phyloP scores from a whole-genome alignment of 1,284 basidiomycete species.

The Peniophora sp. region DNA sequence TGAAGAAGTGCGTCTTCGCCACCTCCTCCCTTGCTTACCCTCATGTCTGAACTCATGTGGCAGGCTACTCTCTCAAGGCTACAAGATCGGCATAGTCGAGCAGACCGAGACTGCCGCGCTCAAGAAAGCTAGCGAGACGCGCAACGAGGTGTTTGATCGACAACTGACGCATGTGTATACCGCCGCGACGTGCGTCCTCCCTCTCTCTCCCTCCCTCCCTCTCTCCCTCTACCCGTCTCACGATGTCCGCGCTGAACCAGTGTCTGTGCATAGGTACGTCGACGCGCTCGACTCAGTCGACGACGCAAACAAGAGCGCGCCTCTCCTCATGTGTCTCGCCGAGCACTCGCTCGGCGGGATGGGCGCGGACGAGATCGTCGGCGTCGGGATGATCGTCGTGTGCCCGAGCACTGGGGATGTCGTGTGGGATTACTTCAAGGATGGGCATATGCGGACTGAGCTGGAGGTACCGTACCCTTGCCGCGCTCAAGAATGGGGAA shows the following conservation, averaged over 20 bases:
- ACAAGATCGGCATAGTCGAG: slow-evolving; percentile 88
- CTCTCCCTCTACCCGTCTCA: too few species aligned
- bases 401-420: slow-evolving; percentile 87
- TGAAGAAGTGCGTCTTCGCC: slow-evolving; percentile 67
- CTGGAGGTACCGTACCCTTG: slow-evolving; percentile 48
- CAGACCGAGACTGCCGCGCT: slow-evolving; percentile 94
- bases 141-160: slow-evolving; percentile 77
- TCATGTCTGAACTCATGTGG: background rate
- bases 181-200: slow-evolving; percentile 75
- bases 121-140: slow-evolving; percentile 84
- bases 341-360: slow-evolving; percentile 52
- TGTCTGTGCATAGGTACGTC: slow-evolving; percentile 47
- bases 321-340: slow-evolving; percentile 64
- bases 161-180: slow-evolving; percentile 82
- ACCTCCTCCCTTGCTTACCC: slow-evolving; percentile 5
- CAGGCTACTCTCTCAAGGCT: slow-evolving; percentile 79
- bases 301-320: slow-evolving; percentile 45
- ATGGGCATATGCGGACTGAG: slow-evolving; percentile 79
- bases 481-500: too few species aligned
- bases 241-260: too few species aligned
- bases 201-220: too few species aligned
- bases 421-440: slow-evolving; percentile 86
- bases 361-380: slow-evolving; percentile 49
- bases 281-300: slow-evolving; percentile 68
- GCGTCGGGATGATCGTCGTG: slow-evolving; percentile 73